Conservation (phyloP, 2,329 filamentous ascomycete genomes). For the Aspergillus udagawae region DNA sequence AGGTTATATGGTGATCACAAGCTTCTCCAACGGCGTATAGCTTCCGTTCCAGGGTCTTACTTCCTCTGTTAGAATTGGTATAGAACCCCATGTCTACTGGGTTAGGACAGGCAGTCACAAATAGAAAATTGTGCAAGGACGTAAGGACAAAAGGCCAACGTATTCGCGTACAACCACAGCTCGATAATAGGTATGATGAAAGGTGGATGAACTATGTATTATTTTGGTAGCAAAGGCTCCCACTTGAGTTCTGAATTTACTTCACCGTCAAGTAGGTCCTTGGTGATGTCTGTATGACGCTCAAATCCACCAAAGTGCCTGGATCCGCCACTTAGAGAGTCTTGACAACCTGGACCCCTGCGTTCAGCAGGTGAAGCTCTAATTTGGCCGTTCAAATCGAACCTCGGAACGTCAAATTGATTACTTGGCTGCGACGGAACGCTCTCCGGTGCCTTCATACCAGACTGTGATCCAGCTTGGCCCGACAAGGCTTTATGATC, state of each 20-base stretch:
- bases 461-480: background rate
- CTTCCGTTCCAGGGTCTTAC: background rate
- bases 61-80: background rate
- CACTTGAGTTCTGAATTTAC: slow-evolving; percentile 23
- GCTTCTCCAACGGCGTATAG: background rate
- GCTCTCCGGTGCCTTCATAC: background rate
- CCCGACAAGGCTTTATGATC: background rate
- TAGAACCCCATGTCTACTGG: background rate
- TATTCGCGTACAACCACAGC: background rate
- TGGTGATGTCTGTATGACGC: background rate
- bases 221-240: slow-evolving; percentile 28
- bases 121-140: background rate
- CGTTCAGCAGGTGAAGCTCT: background rate
- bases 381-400: background rate
- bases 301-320: too few relatives aligned
- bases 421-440: background rate
- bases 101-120: background rate
- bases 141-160: background rate
- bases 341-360: background rate
- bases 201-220: background rate
- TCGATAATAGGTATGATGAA: background rate
- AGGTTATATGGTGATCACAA: background rate
- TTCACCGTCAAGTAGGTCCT: slow-evolving; percentile 24
- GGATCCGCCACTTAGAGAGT: background rate
- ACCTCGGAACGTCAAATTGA: background rate